These are phyloP conservation scores for Plectranthus barbatus DNA, from an alignment of 257 asterid species.

Conservation along the genomic window DNA sequence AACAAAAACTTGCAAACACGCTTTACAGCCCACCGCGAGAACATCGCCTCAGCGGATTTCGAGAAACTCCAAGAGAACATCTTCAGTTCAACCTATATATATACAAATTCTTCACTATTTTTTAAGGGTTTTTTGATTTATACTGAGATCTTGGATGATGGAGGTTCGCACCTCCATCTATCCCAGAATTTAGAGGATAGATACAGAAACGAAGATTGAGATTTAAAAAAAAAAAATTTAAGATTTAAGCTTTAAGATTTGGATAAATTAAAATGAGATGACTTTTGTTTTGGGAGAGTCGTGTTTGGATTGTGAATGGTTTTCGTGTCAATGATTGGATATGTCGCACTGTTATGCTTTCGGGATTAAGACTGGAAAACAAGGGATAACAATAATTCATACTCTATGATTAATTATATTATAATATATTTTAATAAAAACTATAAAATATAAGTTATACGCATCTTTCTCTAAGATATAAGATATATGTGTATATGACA, in stretches of 20 bases:
- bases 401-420: too few species aligned
- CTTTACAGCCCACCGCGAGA: conserved; percentile 96
- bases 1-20: conserved; percentile 76
- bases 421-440: too few species aligned
- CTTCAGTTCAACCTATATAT: conserved; percentile 6
- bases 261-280: conserved; percentile 12
- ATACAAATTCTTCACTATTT: not conserved
- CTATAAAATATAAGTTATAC: too few species aligned
- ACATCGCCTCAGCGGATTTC: conserved; percentile 93
- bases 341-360: not conserved
- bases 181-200: conserved; percentile 13
- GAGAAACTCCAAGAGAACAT: conserved; percentile 90
- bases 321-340: conserved; percentile 29
- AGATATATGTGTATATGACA: too few species aligned
- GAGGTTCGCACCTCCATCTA: conserved; percentile 60
- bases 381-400: conserved; percentile 16
- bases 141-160: conserved; percentile 21
- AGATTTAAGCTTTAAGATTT: conserved; percentile 15
- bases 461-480: too few species aligned
- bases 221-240: not conserved
- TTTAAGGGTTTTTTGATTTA: conserved; percentile 18
- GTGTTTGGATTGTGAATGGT: conserved; percentile 18
- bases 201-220: conserved; percentile 4
- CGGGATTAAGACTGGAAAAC: conserved; percentile 10
- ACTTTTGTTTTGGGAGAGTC: conserved; percentile 26